Conservation (phyloP, 192 early-diverging fungal genomes). For the Dispira simplex region DNA sequence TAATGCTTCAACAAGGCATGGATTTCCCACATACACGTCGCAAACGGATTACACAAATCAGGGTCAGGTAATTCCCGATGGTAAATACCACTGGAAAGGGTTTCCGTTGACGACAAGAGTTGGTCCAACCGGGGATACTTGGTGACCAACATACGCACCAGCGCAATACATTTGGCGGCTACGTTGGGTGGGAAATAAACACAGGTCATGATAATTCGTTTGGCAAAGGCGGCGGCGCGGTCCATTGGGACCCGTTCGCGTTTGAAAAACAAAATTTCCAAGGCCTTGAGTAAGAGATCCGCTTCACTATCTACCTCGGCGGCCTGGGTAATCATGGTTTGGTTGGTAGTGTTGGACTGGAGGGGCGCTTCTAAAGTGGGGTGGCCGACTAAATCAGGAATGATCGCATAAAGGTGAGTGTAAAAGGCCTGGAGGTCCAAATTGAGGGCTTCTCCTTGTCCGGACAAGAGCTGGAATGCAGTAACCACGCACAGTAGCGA, state of each 20-base stretch:
- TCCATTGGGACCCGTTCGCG: conserved; percentile 56
- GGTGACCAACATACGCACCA: conserved; percentile 24
- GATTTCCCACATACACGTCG: conserved; percentile 79
- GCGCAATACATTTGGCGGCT: conserved; percentile 45
- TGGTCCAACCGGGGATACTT: conserved; percentile 47
- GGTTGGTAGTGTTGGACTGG: conserved; percentile 11
- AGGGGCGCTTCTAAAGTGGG: conserved; percentile 33
- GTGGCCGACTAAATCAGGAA: conserved; percentile 51
- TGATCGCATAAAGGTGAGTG: conserved; percentile 60
- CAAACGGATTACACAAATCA: conserved; percentile 90
- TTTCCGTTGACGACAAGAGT: conserved; percentile 43
- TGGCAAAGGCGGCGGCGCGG: conserved; percentile 76
- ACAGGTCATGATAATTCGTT: conserved; percentile 55
- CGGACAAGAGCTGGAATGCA: conserved; percentile 72
- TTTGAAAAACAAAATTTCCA: conserved; percentile 79
- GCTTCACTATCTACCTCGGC: conserved; percentile 45
- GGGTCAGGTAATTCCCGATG: conserved; percentile 69
- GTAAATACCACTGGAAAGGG: conserved; percentile 56
- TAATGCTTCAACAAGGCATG: conserved; percentile 38
- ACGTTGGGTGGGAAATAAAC: conserved; percentile 64
- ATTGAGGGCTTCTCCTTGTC: conserved; percentile 85
- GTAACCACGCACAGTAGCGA: conserved; percentile 81
- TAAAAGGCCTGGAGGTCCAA: conserved; percentile 90
- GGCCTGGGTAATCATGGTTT: conserved; percentile 14
- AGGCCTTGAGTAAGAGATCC: conserved; percentile 64